phyloP scores from a whole-genome alignment of 768 basidiomycete genomes.

The Boletus sp. region DNA sequence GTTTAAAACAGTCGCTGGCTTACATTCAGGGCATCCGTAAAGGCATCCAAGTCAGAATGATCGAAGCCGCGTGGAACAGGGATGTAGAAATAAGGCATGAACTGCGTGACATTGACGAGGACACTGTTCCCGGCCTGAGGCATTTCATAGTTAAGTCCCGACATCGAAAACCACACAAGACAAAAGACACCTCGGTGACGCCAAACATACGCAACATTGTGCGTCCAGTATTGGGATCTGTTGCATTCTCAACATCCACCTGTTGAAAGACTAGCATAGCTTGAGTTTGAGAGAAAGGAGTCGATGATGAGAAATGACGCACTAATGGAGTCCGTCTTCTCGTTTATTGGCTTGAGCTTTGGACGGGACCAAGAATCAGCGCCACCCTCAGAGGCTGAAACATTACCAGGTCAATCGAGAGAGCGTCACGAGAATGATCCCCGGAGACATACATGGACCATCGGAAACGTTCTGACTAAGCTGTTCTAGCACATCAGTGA shows the following conservation, averaged over 20 bases:
- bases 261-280: constrained; percentile 80
- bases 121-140: constrained; percentile 82
- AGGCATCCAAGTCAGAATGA: constrained; percentile 59
- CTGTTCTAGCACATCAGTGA: constrained; percentile 60
- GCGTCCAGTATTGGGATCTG: constrained; percentile 38
- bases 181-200: constrained; percentile 68
- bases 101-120: constrained; percentile 74
- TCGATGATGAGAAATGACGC: constrained; percentile 17
- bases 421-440: neutral
- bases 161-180: neutral
- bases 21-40: constrained; percentile 75
- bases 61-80: constrained; percentile 82
- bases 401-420: neutral
- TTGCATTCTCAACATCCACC: constrained; percentile 82
- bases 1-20: constrained; percentile 23
- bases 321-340: constrained; percentile 68
- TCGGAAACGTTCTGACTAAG: constrained; percentile 49
- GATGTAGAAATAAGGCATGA: constrained; percentile 92
- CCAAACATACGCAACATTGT: constrained; percentile 76
- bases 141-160: neutral
- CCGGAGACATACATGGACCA: constrained; percentile 38
- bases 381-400: constrained; percentile 69
- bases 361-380: constrained; percentile 75
- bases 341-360: constrained; percentile 48
- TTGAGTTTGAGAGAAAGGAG: neutral